Conservation (phyloP, 495 filamentous ascomycete species). For the Annulohypoxylon stygium region DNA sequence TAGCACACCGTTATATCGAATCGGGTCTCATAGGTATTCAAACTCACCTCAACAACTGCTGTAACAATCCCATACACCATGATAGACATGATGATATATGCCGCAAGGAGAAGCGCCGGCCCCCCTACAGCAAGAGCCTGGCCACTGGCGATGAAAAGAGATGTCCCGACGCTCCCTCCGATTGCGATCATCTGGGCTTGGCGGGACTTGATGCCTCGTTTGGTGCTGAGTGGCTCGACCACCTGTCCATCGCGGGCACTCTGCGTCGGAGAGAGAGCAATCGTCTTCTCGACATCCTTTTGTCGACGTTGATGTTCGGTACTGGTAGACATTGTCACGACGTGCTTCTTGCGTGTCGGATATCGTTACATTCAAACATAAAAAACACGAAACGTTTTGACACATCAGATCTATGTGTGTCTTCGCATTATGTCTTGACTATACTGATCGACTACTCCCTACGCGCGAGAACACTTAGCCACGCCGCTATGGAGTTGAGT, state of each 20-base stretch:
- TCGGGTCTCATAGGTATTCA: not conserved
- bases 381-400: not conserved
- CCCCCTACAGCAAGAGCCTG: not conserved
- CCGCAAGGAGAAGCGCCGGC: not conserved
- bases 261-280: not conserved
- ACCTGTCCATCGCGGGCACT: not conserved
- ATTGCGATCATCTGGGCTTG: not conserved
- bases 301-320: not conserved
- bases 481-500: not conserved
- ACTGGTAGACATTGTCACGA: not conserved
- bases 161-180: not conserved
- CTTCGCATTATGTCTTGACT: not conserved
- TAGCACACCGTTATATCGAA: not conserved
- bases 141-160: not conserved
- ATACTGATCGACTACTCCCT: not conserved
- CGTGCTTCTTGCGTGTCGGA: not conserved
- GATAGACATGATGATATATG: not conserved
- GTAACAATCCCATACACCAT: not conserved
- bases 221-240: not conserved
- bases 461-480: not conserved
- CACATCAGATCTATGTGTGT: not conserved
- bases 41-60: not conserved
- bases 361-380: not conserved
- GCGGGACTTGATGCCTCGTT: not conserved
- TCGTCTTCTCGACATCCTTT: not conserved